Percentiles rank a stretch among this genome's conserved stretches.
phyloP scores from a whole-genome alignment of 257 asterid species.

The Solanum ossicruentum region DNA sequence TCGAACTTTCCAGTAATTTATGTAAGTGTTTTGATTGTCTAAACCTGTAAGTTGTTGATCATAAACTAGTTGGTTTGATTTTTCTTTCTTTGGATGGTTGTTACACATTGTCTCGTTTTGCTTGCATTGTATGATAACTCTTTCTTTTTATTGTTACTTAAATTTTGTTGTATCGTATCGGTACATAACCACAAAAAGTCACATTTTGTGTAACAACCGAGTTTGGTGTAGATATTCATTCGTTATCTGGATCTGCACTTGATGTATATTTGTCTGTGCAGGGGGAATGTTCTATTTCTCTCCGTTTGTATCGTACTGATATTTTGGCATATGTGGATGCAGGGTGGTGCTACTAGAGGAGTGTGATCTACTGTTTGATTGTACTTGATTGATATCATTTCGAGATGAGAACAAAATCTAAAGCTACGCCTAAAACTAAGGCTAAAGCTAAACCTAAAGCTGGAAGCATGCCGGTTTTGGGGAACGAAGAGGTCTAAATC shows the following conservation, averaged over 20 bases:
- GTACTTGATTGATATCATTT: slow-evolving; percentile 1
- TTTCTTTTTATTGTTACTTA: no score
- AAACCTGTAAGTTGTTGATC: neutral
- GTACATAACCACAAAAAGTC: neutral
- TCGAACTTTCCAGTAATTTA: neutral
- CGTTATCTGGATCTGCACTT: neutral
- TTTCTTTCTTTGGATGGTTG: no score
- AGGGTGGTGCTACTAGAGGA: neutral
- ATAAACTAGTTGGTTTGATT: neutral
- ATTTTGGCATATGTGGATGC: neutral
- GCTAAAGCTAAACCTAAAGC: neutral
- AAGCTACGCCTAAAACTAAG: neutral
- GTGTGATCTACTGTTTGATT: neutral
- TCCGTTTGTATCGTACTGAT: neutral
- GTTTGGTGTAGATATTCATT: neutral
- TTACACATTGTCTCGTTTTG: no score
- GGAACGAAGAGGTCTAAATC: neutral
- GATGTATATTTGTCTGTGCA: no score
- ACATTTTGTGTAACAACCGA: no score
- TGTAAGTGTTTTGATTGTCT: neutral
- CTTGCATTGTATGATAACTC: no score
- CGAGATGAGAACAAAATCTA: neutral
- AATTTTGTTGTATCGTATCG: no score
- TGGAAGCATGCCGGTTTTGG: neutral
- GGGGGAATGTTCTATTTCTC: neutral